Evolutionary conservation across 768 basidiomycete genomes (phyloP), one percentile per base, ranked within the genome.

Genomic region (Suillus subluteus): DNA sequence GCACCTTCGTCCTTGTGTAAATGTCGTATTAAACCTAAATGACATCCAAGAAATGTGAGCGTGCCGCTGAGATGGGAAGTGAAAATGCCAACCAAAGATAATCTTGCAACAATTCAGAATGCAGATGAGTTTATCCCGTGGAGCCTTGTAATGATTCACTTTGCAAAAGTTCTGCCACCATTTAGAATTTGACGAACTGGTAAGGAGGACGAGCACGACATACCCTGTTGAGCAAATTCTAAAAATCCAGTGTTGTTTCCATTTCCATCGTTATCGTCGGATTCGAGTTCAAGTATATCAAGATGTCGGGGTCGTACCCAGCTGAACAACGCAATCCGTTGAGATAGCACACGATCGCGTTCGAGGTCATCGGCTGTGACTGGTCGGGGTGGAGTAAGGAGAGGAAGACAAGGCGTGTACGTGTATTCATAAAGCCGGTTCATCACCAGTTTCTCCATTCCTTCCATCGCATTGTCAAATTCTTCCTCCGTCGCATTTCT

Each of bases 391-490:
- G 91, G 91, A 43, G 82, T 77, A 2, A 88, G 81, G 18, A 85
- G 83, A 7, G 84, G 86, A 2, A 97, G 83, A 71, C 91, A 91
- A 0, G 97, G 97, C 0, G 95, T 95, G 74, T 98, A 98, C 0
- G 95, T 98, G 73, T 97, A 95, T 72, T 96, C 94, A 77, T 98
- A 99, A 62, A 99, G 80, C 62, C 95, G 84, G 72, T 99, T 99
- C 98, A 99, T 99, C 70, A 99, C 98, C 8, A 99, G 86, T 78
- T 99, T 99, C 83, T 99, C 98, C 95, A 99, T 98, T 62, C 96
- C 96, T 79, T 99, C 98, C 82, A 95, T 87, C 0, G 96, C 95
- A 72, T 97, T 96, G 63, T 99, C 98, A 70, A 99, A 98, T 76
- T 99, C 96, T 7, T 82, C 79, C 26, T 94, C 90, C 3, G 89